These are phyloP conservation scores for Lepidium sativum DNA, from an alignment of 345 rosid genomes.

Conservation along the genomic window DNA sequence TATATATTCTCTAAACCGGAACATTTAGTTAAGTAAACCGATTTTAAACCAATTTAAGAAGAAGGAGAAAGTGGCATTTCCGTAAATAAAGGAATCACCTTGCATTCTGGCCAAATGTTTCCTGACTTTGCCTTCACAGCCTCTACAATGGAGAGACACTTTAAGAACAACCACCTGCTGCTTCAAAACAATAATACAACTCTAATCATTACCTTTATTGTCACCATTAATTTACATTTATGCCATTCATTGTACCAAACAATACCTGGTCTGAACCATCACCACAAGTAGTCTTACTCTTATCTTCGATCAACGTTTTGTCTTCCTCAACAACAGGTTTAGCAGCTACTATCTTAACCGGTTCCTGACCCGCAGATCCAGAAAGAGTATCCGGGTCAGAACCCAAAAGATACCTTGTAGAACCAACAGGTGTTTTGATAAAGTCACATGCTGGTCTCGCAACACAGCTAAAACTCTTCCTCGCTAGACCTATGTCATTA, in stretches of 20 bases:
- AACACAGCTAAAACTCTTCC: constrained; percentile 37
- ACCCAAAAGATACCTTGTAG: constrained; percentile 62
- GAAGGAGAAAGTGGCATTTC: background rate
- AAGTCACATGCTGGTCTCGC: constrained; percentile 31
- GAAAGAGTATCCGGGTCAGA: constrained; percentile 29
- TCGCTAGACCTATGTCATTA: constrained; percentile 12
- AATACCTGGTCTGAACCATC: constrained; percentile 22
- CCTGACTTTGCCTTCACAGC: constrained; percentile 81
- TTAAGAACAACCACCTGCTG: constrained; percentile 72
- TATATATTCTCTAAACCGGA: background rate
- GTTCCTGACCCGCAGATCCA: constrained; percentile 39
- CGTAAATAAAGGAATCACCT: constrained; percentile 37
- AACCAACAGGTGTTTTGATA: constrained; percentile 51
- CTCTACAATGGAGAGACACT: constrained; percentile 92
- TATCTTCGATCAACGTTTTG: background rate
- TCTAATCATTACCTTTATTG: background rate
- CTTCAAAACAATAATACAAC: background rate
- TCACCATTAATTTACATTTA: background rate
- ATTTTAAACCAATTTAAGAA: background rate
- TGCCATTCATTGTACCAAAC: constrained; percentile 13
- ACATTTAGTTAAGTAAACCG: background rate
- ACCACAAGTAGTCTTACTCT: background rate
- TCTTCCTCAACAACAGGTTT: background rate
- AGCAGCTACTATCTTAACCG: constrained; percentile 14
- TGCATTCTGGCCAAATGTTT: constrained; percentile 88